A percentile compares a stretch with the other conserved stretches of the same genome.
Evolutionary conservation across 1,139 yeast genomes (phyloP).

Genomic region (Zygoascus sp.): DNA sequence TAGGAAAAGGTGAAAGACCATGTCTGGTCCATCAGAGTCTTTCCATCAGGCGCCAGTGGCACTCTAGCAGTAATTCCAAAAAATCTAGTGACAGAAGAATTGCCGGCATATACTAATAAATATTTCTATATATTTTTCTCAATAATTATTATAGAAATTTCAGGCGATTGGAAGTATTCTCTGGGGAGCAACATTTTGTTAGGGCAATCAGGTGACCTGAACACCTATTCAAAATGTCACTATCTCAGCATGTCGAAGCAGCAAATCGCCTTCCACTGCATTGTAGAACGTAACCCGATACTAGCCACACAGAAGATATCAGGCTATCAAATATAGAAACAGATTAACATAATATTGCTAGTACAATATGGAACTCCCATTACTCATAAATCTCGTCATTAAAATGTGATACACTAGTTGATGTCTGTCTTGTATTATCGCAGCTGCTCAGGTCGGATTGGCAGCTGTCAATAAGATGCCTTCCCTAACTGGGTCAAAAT

Average conservation of each 20-base stretch:
- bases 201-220: too few species aligned
- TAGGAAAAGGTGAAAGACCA: not conserved
- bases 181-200: too few species aligned
- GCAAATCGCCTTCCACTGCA: not conserved
- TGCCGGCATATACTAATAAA: too few species aligned
- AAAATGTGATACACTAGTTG: not conserved
- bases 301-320: not conserved
- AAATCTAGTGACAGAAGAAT: not conserved
- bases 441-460: not conserved
- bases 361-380: not conserved
- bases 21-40: too few species aligned
- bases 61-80: not conserved
- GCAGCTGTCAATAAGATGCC: not conserved
- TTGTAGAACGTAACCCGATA: not conserved
- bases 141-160: too few species aligned
- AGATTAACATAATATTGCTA: not conserved
- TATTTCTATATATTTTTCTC: too few species aligned
- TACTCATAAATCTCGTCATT: slow-evolving; percentile 1
- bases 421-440: not conserved
- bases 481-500: slow-evolving; percentile 41
- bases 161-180: too few species aligned
- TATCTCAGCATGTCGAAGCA: too few species aligned
- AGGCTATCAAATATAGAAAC: not conserved
- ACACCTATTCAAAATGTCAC: too few species aligned
- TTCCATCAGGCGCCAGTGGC: not conserved